Base-by-base conservation (phyloP, 208 protist genomes). In the Trichomonas gallinae region DNA sequence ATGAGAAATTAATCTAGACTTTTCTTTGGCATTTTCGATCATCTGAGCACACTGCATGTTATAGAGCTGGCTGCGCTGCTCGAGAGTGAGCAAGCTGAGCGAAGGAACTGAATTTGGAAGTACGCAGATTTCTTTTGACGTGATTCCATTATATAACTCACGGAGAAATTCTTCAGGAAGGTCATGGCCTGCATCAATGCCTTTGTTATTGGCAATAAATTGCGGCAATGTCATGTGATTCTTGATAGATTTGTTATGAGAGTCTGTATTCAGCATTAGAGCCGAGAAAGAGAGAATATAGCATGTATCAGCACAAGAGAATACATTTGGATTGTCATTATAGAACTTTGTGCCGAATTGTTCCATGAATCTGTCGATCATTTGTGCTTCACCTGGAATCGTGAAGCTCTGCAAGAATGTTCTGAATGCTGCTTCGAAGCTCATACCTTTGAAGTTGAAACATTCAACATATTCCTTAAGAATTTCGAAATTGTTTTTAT, bases 241-340 rank as follows among this genome's bases (percentile, higher is more conserved):
- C 38, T 88, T 96, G 10, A 98, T 96, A 46, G 96, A n/a, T 0
- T 96, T 85, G 87, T 96, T 97, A 48, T 97, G 97, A 36, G 82
- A 38, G 96, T 98, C 97, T 13, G 97, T 97, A 96, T 98, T 97
- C 51, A 98, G 97, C 97, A 98, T 97, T 87, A 98, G 97, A 88
- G 97, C 97, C 1, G 97, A 89, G 96, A 97, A 98, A 44, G 97
- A 91, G 31, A 98, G 96, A 17, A 97, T 96, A 63, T 97, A 98
- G 17, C 91, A 96, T 34, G 96, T 97, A 93, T 98, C 97, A 23
- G 97, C 72, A 87, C 97, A 96, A 10, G 96, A 51, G 96, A 97
- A 97, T 11, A 89, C 13, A 6, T 45, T 88, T 4, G 96, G 96
- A 81, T 97, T 97, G 45, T 97, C 82, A 34, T 85, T 91, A 36